Base-by-base conservation (phyloP, 2,329 filamentous ascomycete genomes). In the Ilyonectria robusta region DNA sequence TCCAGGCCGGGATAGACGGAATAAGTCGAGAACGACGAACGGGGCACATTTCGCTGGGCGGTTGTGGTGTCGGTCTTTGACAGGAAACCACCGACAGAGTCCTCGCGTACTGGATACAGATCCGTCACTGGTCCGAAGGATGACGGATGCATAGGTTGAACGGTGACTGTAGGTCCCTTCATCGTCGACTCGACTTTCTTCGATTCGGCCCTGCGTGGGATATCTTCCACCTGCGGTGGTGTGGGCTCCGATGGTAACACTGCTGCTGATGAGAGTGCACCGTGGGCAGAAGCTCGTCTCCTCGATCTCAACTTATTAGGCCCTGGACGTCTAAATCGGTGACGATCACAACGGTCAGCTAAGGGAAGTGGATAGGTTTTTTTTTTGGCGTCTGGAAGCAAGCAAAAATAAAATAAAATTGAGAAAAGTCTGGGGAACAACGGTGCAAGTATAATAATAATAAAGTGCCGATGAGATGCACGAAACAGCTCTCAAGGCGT, bases 1-100 rank as follows among this genome's bases (percentile, higher is more conserved):
- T 81, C 78, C 26, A 79, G 70, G 31, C 76, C 78, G 7, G 78
- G 71, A 70, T 80, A 80, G 53, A 75, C 76, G 50, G 78, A 73
- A 62, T 78, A 77, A 44, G 69, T 51, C 19, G 75, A 67, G 21
- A 72, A 72, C 9, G 67, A 65, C 15, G 70, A 71, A 21, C 67
- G 64, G 47, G 72, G 66, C 31, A 65, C 29, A 59, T 44, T 56
- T 40, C 57, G 67, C 13, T 62, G 59, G 35, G 40, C 31, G 9
- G 29, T 50, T 55, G 62, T 61, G 11, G 57, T 64, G 57, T 61
- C 56, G 19, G 51, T 63, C 17, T 67, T 73, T 50, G 67, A 54
- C 10, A 72, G 59, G 59, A 70, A 66, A 7, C 58, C 65, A 58
- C 67, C 68, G 21, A 73, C 66, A 10, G 62, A 62, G 19, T 68